Conservation (phyloP, 2,329 filamentous ascomycete species). For the Clarireedia paspali region DNA sequence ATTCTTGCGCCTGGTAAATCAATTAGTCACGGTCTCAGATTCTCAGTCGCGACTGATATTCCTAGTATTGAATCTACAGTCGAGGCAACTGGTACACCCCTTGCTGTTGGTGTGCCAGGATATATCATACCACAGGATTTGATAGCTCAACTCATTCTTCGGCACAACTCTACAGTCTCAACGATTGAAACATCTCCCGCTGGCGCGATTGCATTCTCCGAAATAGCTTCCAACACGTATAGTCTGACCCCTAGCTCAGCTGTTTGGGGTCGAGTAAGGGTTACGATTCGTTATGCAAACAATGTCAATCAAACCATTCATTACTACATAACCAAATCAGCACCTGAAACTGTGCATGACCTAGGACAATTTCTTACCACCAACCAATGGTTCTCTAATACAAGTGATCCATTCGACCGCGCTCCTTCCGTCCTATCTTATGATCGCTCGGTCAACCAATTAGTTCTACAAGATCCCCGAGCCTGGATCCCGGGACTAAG, state of each 20-base stretch:
- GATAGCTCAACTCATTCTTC: slow-evolving; percentile 38
- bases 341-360: slow-evolving; percentile 36
- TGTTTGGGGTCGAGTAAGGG: slow-evolving; percentile 41
- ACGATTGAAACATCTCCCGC: slow-evolving; percentile 34
- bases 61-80: slow-evolving; percentile 41
- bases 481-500: slow-evolving; percentile 54
- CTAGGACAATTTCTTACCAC: slow-evolving; percentile 48
- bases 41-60: slow-evolving; percentile 40
- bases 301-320: slow-evolving; percentile 45
- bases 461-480: slow-evolving; percentile 40
- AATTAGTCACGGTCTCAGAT: slow-evolving; percentile 42
- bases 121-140: slow-evolving; percentile 44
- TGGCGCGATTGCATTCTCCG: slow-evolving; percentile 31
- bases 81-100: slow-evolving; percentile 35
- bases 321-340: slow-evolving; percentile 46
- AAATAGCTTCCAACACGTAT: slow-evolving; percentile 31
- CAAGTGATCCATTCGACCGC: slow-evolving; percentile 45
- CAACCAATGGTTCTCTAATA: slow-evolving; percentile 43
- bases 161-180: slow-evolving; percentile 33
- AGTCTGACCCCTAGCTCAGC: slow-evolving; percentile 35
- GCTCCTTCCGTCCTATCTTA: slow-evolving; percentile 50
- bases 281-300: slow-evolving; percentile 41
- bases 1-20: slow-evolving; percentile 37
- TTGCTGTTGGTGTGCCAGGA: slow-evolving; percentile 46
- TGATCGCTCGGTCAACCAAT: slow-evolving; percentile 39